Percentiles rank a stretch among this genome's conserved stretches.
phyloP scores from a whole-genome alignment of 129 eudicot genomes.

The Gnaphalium uliginosum region DNA sequence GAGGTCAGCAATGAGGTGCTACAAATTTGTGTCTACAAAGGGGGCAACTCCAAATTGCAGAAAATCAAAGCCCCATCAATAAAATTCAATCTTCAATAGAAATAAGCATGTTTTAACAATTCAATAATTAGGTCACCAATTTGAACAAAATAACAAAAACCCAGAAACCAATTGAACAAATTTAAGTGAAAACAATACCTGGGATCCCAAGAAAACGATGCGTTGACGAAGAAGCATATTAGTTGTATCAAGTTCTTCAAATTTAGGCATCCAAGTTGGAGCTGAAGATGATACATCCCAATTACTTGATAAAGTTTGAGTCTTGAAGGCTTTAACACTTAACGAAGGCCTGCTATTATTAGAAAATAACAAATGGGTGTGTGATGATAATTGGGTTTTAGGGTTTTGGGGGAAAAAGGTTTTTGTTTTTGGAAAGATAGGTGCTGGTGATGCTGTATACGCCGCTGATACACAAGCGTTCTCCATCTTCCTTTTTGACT shows the following conservation, averaged over 20 bases:
- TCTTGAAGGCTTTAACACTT: slow-evolving; percentile 43
- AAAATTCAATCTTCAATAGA: background rate
- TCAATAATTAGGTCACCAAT: slow-evolving; percentile 16
- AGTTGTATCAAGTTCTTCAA: slow-evolving; percentile 94
- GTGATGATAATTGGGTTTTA: slow-evolving; percentile 8
- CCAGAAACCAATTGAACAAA: background rate
- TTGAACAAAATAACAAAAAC: background rate
- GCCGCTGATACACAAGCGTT: slow-evolving; percentile 49
- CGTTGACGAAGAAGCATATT: slow-evolving; percentile 98
- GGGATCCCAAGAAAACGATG: slow-evolving; percentile 81
- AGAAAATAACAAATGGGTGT: background rate
- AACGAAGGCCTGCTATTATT: slow-evolving; percentile 23
- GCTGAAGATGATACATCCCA: slow-evolving; percentile 67
- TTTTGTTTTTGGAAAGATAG: slow-evolving; percentile 6
- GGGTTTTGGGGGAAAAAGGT: slow-evolving; percentile 25
- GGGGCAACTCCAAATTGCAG: slow-evolving; percentile 4
- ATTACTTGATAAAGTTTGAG: slow-evolving; percentile 44
- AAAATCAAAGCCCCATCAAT: slow-evolving; percentile 5
- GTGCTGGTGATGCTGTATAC: slow-evolving; percentile 53
- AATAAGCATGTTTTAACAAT: background rate
- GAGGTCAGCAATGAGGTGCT: background rate
- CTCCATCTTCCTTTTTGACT: slow-evolving; percentile 51
- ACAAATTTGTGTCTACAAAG: background rate
- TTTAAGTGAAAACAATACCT: slow-evolving; percentile 37
- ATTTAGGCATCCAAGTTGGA: slow-evolving; percentile 70